These are phyloP conservation scores for Styphnolobium japonicum DNA, from an alignment of 306 rosid genomes.

Conservation along the genomic window DNA sequence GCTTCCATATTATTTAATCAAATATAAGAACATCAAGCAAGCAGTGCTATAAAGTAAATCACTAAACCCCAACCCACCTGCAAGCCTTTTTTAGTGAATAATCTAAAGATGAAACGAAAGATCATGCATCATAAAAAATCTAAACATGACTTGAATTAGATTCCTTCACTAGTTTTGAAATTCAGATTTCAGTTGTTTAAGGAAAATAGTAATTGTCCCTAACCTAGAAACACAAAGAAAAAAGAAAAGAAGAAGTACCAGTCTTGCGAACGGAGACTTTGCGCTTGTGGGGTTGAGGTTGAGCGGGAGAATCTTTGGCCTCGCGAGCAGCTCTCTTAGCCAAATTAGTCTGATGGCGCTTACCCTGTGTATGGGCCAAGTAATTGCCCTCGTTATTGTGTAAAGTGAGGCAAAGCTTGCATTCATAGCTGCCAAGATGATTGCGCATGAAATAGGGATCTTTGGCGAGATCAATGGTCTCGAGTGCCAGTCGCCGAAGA, in stretches of 20 bases:
- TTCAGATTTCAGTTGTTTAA: too few species aligned
- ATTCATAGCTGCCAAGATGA: constrained; percentile 70
- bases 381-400: constrained; percentile 67
- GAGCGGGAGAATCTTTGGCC: constrained; percentile 93
- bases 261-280: constrained; percentile 74
- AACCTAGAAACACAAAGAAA: too few species aligned
- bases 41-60: background rate
- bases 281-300: constrained; percentile 97
- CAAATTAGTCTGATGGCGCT: constrained; percentile 77
- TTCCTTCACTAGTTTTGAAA: too few species aligned
- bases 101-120: background rate
- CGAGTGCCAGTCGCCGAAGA: constrained; percentile 53
- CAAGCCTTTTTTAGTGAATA: background rate
- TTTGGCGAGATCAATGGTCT: constrained; percentile 69
- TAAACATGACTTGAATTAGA: too few species aligned
- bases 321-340: constrained; percentile 77
- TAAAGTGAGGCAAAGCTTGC: constrained; percentile 66
- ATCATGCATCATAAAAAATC: too few species aligned
- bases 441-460: constrained; percentile 72
- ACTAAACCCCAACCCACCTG: background rate
- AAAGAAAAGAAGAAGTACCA: constrained; percentile 38
- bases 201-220: too few species aligned
- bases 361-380: constrained; percentile 81
- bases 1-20: background rate
- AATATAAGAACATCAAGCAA: background rate